Evolutionary conservation across 1,284 basidiomycete species (phyloP).

Genomic region (Papiliotrema fonsecae): DNA sequence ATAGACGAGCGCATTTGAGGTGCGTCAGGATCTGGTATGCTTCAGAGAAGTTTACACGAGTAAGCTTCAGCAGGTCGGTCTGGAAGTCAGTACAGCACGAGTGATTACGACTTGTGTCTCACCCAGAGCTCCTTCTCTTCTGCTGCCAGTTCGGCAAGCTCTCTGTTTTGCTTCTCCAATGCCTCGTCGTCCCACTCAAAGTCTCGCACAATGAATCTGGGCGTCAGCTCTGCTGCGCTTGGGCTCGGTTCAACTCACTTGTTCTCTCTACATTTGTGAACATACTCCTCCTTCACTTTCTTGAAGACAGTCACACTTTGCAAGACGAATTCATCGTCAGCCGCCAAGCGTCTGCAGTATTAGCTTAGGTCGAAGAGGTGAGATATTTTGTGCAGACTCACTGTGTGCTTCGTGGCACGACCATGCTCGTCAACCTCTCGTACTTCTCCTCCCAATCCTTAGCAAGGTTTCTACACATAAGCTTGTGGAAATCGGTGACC

Average conservation of each 20-base stretch:
- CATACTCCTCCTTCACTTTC: constrained; percentile 84
- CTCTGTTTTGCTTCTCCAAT: constrained; percentile 75
- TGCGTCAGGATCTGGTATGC: constrained; percentile 92
- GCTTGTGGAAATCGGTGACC: neutral
- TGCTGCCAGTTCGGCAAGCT: constrained; percentile 70
- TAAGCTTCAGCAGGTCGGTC: constrained; percentile 90
- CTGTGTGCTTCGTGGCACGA: constrained; percentile 92
- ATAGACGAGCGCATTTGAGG: constrained; percentile 84
- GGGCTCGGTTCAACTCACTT: constrained; percentile 57
- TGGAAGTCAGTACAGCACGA: constrained; percentile 37
- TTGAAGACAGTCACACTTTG: constrained; percentile 88
- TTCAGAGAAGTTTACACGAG: constrained; percentile 95
- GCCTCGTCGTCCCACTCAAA: constrained; percentile 87
- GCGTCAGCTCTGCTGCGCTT: neutral
- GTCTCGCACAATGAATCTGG: constrained; percentile 83
- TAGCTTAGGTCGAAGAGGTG: neutral
- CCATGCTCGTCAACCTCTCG: constrained; percentile 81
- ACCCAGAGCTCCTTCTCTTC: constrained; percentile 99
- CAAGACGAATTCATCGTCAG: constrained; percentile 85
- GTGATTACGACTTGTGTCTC: constrained; percentile 26
- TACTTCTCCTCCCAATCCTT: constrained; percentile 90
- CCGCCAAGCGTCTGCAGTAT: constrained; percentile 55
- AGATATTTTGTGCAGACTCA: constrained; percentile 45
- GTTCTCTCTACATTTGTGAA: constrained; percentile 90
- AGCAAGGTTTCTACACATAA: constrained; percentile 59